These are phyloP conservation scores for Vachellia collinsii DNA, from an alignment of 306 rosid genomes.

Conservation along the genomic window DNA sequence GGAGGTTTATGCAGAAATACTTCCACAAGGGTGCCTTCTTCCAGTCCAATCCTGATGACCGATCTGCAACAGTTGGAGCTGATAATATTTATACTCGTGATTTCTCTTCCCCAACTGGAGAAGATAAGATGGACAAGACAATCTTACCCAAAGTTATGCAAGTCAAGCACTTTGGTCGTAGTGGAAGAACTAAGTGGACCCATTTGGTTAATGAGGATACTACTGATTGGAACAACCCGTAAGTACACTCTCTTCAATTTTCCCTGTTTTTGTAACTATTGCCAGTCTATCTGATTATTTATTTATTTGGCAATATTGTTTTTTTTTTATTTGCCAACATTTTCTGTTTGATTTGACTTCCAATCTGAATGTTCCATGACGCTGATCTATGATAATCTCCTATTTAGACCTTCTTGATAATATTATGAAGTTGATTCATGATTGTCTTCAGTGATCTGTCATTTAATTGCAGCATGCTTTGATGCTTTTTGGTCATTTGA, in stretches of 20 bases:
- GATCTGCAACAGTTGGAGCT: slow-evolving; percentile 54
- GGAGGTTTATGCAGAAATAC: slow-evolving; percentile 99
- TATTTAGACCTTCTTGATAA: background rate
- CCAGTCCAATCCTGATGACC: slow-evolving; percentile 67
- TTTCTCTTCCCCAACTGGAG: slow-evolving; percentile 96
- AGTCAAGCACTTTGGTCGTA: slow-evolving; percentile 98
- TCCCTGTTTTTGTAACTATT: slow-evolving; percentile 15
- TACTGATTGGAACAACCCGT: slow-evolving; percentile 98
- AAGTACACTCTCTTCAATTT: slow-evolving; percentile 42
- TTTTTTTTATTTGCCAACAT: background rate
- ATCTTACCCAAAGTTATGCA: slow-evolving; percentile 96
- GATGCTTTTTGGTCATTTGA: background rate
- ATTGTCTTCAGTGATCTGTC: background rate
- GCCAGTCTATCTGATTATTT: background rate
- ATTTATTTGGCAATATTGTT: slow-evolving; percentile 13
- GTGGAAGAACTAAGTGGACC: slow-evolving; percentile 98
- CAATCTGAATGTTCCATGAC: slow-evolving; percentile 28
- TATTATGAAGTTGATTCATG: background rate
- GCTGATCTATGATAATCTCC: slow-evolving; percentile 2
- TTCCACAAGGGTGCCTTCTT: slow-evolving; percentile 97
- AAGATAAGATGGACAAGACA: slow-evolving; percentile 97
- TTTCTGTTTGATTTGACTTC: background rate
- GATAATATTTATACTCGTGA: slow-evolving; percentile 73
- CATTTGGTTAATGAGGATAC: slow-evolving; percentile 98
- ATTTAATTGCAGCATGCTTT: background rate